Conservation (phyloP, 805 yeast genomes). For the Ogataea neopini region DNA sequence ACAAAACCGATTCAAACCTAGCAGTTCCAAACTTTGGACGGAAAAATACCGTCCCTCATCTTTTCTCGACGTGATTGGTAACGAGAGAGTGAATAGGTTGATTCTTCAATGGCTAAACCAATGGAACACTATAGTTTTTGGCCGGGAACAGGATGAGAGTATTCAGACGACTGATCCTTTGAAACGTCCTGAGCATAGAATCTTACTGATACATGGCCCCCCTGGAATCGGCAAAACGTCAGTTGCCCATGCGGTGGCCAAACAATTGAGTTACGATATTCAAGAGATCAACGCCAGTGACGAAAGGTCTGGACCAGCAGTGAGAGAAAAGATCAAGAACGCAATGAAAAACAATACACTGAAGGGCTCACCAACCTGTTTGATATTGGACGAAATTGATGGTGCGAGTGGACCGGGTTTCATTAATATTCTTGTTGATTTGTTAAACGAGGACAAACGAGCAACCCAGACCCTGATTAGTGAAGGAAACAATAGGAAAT, state of each 20-base stretch:
- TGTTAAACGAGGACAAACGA: conserved; percentile 56
- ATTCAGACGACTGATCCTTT: conserved; percentile 44
- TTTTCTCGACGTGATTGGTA: conserved; percentile 70
- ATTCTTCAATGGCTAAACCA: conserved; percentile 64
- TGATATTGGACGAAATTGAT: conserved; percentile 89
- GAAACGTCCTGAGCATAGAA: conserved; percentile 59
- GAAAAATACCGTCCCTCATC: conserved; percentile 68
- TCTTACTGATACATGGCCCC: conserved; percentile 83
- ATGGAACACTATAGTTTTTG: conserved; percentile 64
- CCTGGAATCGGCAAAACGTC: conserved; percentile 94
- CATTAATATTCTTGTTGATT: conserved; percentile 55
- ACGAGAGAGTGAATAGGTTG: conserved; percentile 60
- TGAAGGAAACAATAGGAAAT: conserved; percentile 27
- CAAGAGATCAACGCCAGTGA: conserved; percentile 88
- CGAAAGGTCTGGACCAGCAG: conserved; percentile 59
- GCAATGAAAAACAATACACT: conserved; percentile 67
- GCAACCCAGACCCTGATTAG: conserved; percentile 42
- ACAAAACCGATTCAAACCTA: conserved; percentile 14
- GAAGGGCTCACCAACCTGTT: conserved; percentile 73
- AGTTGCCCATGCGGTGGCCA: conserved; percentile 80
- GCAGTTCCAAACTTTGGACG: conserved; percentile 40
- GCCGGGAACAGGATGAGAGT: conserved; percentile 35
- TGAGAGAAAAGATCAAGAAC: conserved; percentile 56
- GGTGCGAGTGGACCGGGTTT: conserved; percentile 70
- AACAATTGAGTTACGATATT: conserved; percentile 75